Evolutionary conservation across 768 basidiomycete species (phyloP).

Genomic region (Pluteus cervinus): DNA sequence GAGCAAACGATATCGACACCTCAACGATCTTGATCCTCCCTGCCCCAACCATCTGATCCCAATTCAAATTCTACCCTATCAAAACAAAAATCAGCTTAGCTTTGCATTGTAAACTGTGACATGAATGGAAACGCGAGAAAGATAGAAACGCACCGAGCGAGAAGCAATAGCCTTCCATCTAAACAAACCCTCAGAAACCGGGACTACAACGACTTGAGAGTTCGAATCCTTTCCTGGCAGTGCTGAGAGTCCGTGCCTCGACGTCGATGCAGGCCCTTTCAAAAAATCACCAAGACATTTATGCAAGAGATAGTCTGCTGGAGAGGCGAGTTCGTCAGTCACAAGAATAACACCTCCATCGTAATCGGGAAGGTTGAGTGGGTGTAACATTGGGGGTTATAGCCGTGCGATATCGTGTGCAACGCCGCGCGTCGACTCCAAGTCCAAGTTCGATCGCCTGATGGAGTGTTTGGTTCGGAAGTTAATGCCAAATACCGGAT

Average conservation of each 20-base stretch:
- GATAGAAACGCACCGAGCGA: conserved; percentile 58
- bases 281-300: conserved; percentile 43
- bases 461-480: too few relatives aligned
- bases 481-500: too few relatives aligned
- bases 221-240: too few relatives aligned
- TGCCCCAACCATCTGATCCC: conserved; percentile 28
- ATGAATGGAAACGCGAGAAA: too few relatives aligned
- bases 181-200: conserved; percentile 48
- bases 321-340: conserved; percentile 64
- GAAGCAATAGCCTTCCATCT: conserved; percentile 61
- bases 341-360: conserved; percentile 53
- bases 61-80: conserved; percentile 34
- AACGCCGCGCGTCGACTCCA: too few relatives aligned
- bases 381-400: conserved; percentile 57
- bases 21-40: conserved; percentile 50
- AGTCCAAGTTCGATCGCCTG: too few relatives aligned
- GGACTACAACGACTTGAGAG: conserved; percentile 47
- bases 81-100: not conserved
- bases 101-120: not conserved
- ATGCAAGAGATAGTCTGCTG: conserved; percentile 71
- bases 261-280: conserved; percentile 40
- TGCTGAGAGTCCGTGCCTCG: too few relatives aligned
- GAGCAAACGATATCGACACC: conserved; percentile 19
- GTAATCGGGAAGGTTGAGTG: conserved; percentile 46
- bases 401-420: too few relatives aligned